phyloP scores from a whole-genome alignment of 1,284 basidiomycete genomes.

The Trametes pubescens region DNA sequence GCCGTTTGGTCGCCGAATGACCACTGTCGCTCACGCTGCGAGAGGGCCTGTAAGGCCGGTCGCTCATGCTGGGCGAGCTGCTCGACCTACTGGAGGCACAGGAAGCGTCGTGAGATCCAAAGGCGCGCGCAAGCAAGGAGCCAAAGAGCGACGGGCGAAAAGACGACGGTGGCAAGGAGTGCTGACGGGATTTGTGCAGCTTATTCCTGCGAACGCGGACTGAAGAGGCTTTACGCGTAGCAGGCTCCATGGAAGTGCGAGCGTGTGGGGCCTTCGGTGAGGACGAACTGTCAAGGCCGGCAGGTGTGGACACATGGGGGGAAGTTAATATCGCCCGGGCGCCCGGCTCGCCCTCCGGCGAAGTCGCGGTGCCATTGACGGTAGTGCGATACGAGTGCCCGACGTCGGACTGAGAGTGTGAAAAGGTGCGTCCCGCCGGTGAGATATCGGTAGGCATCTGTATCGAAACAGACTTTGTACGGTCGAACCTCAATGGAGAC shows the following conservation, averaged over 20 bases:
- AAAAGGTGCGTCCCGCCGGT: conserved; percentile 21
- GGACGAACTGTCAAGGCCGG: conserved; percentile 23
- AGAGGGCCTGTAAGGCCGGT: conserved; percentile 26
- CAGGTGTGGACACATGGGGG: conserved; percentile 17
- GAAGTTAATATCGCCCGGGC: conserved; percentile 27
- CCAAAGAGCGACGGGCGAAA: conserved; percentile 21
- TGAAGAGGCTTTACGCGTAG: conserved; percentile 26
- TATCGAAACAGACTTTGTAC: conserved; percentile 32
- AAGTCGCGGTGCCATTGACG: conserved; percentile 23
- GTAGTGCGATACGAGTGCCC: conserved; percentile 30
- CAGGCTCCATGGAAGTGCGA: conserved; percentile 28
- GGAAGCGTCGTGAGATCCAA: conserved; percentile 23
- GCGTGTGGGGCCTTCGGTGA: conserved; percentile 21
- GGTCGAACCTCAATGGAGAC: conserved; percentile 13
- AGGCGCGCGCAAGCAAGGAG: conserved; percentile 25
- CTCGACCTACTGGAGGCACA: conserved; percentile 19
- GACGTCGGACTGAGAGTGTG: conserved; percentile 33
- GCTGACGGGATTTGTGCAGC: conserved; percentile 28
- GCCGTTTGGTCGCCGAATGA: conserved; percentile 15
- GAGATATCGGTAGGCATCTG: conserved; percentile 33
- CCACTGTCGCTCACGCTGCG: conserved; percentile 34
- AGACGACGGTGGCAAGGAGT: conserved; percentile 14
- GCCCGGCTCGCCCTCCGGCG: conserved; percentile 31
- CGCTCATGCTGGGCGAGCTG: conserved; percentile 25
- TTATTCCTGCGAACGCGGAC: conserved; percentile 25